These are phyloP conservation scores for Colletotrichum chlorophyti DNA, from an alignment of 2,329 filamentous ascomycete species.

Conservation along the genomic window DNA sequence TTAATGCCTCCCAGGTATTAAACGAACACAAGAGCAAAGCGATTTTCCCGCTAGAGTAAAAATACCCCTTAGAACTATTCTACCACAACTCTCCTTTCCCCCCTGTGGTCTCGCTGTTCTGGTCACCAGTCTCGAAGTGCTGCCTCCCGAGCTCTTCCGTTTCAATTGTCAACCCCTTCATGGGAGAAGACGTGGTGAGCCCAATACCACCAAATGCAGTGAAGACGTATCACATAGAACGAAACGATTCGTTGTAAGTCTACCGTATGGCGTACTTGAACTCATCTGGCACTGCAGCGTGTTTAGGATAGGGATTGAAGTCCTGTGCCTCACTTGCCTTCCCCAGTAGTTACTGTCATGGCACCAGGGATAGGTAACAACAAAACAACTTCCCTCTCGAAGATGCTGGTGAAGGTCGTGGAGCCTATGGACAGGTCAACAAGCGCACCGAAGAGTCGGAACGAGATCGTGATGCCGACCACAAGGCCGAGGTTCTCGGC, in stretches of 20 bases:
- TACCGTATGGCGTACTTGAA: neutral
- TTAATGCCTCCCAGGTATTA: too few relatives aligned
- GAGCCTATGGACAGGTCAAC: slow-evolving; percentile 43
- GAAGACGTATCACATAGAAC: slow-evolving; percentile 11
- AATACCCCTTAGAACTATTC: too few relatives aligned
- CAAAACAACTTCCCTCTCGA: slow-evolving; percentile 30
- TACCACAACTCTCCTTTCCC: too few relatives aligned
- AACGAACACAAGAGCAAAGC: too few relatives aligned
- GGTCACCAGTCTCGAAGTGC: too few relatives aligned
- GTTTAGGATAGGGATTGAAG: slow-evolving; percentile 28
- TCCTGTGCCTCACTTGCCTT: slow-evolving; percentile 30
- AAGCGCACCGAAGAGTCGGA: slow-evolving; percentile 45
- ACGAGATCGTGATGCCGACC: slow-evolving; percentile 39
- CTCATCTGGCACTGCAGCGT: slow-evolving; percentile 4
- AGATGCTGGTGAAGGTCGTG: slow-evolving; percentile 41
- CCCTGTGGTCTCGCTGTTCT: too few relatives aligned
- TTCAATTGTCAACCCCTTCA: slow-evolving; percentile 14
- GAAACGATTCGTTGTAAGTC: slow-evolving; percentile 9
- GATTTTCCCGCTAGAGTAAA: too few relatives aligned
- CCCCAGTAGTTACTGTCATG: slow-evolving; percentile 8
- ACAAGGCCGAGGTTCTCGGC: slow-evolving; percentile 44
- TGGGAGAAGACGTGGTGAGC: slow-evolving; percentile 6
- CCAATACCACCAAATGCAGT: slow-evolving; percentile 10
- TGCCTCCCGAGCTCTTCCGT: slow-evolving; percentile 16
- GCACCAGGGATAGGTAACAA: slow-evolving; percentile 19